phyloP scores from a whole-genome alignment of 208 protist species.

The Blastocrithidia nonstop region DNA sequence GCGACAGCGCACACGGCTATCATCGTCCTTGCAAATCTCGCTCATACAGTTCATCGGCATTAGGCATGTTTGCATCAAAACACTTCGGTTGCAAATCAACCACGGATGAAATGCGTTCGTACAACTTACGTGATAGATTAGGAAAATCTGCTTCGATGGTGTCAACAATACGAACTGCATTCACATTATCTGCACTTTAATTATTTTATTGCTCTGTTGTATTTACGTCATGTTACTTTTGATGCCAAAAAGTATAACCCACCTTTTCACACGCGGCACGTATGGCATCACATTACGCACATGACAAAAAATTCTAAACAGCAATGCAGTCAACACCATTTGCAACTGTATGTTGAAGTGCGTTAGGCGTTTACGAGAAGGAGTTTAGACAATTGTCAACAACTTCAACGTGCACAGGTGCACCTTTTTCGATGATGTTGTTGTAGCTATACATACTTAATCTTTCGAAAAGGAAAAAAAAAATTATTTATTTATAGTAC shows the following conservation, averaged over 20 bases:
- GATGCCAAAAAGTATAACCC: constrained; percentile 74
- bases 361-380: constrained; percentile 5
- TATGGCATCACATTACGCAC: constrained; percentile 52
- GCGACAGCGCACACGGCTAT: constrained; percentile 45
- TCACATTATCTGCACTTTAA: neutral
- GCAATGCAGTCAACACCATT: constrained; percentile 47
- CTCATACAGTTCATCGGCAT: constrained; percentile 48
- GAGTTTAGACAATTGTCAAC: constrained; percentile 31
- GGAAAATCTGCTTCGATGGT: constrained; percentile 76
- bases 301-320: constrained; percentile 56
- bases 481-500: neutral
- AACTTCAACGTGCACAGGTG: constrained; percentile 43
- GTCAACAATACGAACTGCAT: constrained; percentile 64
- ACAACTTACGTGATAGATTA: constrained; percentile 39
- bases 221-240: neutral
- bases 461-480: neutral
- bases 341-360: constrained; percentile 6
- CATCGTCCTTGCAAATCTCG: constrained; percentile 71
- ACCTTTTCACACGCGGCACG: constrained; percentile 52
- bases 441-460: constrained; percentile 55
- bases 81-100: constrained; percentile 38
- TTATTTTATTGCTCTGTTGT: constrained; percentile 13
- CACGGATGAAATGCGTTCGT: constrained; percentile 31
- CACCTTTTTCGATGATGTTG: constrained; percentile 75
- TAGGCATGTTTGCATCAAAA: constrained; percentile 32